phyloP scores from a whole-genome alignment of 164 flowering plant species.

The Umbellularia californica region DNA sequence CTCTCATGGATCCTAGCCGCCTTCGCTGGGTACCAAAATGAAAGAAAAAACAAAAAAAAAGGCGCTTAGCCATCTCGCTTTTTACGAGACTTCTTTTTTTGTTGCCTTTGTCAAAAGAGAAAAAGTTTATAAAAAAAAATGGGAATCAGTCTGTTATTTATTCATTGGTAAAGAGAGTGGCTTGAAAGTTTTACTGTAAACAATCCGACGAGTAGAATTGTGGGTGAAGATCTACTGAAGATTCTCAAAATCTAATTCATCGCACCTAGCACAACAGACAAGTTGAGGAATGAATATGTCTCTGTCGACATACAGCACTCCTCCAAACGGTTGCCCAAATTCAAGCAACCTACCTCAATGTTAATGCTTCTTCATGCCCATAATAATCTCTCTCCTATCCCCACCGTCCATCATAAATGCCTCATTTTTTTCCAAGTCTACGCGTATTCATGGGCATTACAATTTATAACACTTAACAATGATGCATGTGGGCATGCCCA shows the following conservation, averaged over 20 bases:
- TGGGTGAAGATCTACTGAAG: neutral
- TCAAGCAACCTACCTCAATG: slow-evolving; percentile 5
- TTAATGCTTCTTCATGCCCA: neutral
- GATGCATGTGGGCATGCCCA: neutral
- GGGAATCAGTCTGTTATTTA: too few relatives aligned
- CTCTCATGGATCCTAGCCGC: too few relatives aligned
- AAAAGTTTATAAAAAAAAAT: too few relatives aligned
- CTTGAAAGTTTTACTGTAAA: neutral
- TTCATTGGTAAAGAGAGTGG: neutral
- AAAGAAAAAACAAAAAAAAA: too few relatives aligned
- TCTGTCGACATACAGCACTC: neutral
- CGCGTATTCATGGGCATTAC: neutral
- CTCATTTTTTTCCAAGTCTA: neutral
- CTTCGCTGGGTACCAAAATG: too few relatives aligned
- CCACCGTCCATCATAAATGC: neutral
- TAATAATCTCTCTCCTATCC: neutral
- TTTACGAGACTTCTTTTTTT: too few relatives aligned
- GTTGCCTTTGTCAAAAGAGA: too few relatives aligned
- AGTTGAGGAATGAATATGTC: neutral
- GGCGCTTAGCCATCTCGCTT: neutral
- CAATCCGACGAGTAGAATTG: neutral
- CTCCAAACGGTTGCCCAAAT: slow-evolving; percentile 1
- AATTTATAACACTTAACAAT: neutral
- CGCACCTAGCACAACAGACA: slow-evolving; percentile 10
- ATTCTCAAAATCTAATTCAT: slow-evolving; percentile 5